Evolutionary conservation across 2,329 filamentous ascomycete genomes (phyloP).

Genomic region (Monosporascus ibericus): DNA sequence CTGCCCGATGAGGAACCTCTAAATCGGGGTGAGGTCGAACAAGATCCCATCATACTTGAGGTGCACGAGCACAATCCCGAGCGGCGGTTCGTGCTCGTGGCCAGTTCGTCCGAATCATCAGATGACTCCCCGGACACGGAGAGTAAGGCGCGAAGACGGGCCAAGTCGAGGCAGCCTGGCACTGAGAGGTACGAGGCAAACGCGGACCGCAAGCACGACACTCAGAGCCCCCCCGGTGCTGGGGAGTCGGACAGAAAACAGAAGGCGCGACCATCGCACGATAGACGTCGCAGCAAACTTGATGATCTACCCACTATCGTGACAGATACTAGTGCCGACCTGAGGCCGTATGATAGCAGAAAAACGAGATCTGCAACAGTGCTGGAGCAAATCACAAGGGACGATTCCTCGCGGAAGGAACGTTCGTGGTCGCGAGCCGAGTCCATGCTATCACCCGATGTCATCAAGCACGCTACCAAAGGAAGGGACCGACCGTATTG

Average conservation of each 20-base stretch:
- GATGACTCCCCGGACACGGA: conserved; percentile 14
- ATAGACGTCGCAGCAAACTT: conserved; percentile 19
- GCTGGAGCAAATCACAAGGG: conserved; percentile 22
- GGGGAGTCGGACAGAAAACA: conserved; percentile 16
- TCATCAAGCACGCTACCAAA: conserved; percentile 27
- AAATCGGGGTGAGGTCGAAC: conserved; percentile 60
- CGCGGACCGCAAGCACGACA: conserved; percentile 34
- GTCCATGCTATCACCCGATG: conserved; percentile 41
- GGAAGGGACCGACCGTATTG: conserved; percentile 25
- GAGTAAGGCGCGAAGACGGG: conserved; percentile 11
- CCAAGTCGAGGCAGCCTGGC: conserved; percentile 11
- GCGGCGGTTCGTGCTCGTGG: conserved; percentile 58
- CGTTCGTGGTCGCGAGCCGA: conserved; percentile 25
- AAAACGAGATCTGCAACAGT: conserved; percentile 20
- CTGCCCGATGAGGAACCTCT: conserved; percentile 48
- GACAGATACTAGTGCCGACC: conserved; percentile 15
- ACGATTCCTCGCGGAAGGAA: conserved; percentile 26
- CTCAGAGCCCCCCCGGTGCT: conserved; percentile 20
- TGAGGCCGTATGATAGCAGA: conserved; percentile 11
- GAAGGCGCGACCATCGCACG: conserved; percentile 12
- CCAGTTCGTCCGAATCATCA: conserved; percentile 27
- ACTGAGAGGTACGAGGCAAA: conserved; percentile 33
- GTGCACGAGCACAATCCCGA: conserved; percentile 56
- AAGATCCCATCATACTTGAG: conserved; percentile 61
- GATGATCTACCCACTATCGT: conserved; percentile 25